Percentiles rank a stretch among this genome's conserved stretches.
Conservation (phyloP, 192 early-diverging fungal species). For the Backusella mclennaniae region DNA sequence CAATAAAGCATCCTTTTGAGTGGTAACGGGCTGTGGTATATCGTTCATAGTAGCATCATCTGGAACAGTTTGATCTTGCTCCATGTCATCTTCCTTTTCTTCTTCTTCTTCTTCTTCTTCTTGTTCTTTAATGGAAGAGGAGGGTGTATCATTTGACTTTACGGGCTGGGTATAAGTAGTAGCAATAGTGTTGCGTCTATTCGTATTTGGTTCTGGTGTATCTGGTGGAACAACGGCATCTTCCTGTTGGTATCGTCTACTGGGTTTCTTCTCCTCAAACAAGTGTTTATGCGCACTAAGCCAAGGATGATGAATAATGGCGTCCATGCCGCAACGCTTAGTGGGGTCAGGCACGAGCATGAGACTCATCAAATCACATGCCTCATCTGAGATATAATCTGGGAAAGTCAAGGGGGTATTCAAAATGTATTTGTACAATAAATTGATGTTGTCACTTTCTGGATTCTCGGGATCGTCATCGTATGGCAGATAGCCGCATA, state of each 20-base stretch:
- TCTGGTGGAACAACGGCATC: slow-evolving; percentile 1
- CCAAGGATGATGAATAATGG: slow-evolving; percentile 73
- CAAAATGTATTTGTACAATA: slow-evolving; percentile 83
- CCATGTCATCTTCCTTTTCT: not conserved
- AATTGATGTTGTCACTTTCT: slow-evolving; percentile 87
- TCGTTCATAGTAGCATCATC: not conserved
- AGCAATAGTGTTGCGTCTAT: slow-evolving; percentile 17
- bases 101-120: slow-evolving; percentile 5
- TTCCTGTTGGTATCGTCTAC: not conserved
- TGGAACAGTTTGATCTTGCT: not conserved
- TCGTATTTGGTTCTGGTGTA: slow-evolving; percentile 3
- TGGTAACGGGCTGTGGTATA: not conserved
- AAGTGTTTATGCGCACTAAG: slow-evolving; percentile 18
- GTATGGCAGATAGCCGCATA: slow-evolving; percentile 85
- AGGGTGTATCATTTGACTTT: not conserved
- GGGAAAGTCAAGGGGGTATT: slow-evolving; percentile 84
- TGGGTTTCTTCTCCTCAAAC: slow-evolving; percentile 14
- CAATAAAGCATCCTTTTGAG: not conserved
- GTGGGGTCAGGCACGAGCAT: slow-evolving; percentile 93
- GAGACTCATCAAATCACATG: slow-evolving; percentile 75
- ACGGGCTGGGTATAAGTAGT: slow-evolving; percentile 2
- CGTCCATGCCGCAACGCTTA: slow-evolving; percentile 68
- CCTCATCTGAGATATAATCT: slow-evolving; percentile 73
- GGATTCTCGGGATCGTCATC: slow-evolving; percentile 90
- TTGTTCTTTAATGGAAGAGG: not conserved